Evolutionary conservation across 768 basidiomycete genomes (phyloP).

Genomic region (Termitomyces sp.): DNA sequence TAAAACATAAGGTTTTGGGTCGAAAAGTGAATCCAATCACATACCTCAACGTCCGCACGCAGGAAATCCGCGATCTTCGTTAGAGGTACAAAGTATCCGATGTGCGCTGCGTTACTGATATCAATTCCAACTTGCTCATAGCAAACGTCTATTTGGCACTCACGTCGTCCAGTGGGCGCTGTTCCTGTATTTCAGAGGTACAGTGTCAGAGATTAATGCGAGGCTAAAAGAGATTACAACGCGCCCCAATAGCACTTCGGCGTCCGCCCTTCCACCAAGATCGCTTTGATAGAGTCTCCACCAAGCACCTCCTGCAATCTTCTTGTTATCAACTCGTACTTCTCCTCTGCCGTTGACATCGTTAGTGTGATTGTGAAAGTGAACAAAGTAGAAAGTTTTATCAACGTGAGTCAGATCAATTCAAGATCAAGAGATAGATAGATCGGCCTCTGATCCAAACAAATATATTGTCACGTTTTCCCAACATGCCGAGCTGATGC

Average conservation of each 20-base stretch:
- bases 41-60: conserved; percentile 83
- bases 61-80: conserved; percentile 97
- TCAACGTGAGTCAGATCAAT: conserved; percentile 7
- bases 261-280: conserved; percentile 72
- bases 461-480: not conserved
- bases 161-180: conserved; percentile 92
- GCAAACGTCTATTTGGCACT: conserved; percentile 27
- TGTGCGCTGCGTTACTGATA: conserved; percentile 64
- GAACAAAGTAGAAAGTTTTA: conserved; percentile 2
- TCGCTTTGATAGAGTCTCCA: conserved; percentile 76
- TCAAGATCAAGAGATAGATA: conserved; percentile 1
- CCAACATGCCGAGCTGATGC: too few relatives aligned
- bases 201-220: conserved; percentile 7
- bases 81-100: conserved; percentile 95
- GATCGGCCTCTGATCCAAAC: conserved; percentile 3
- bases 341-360: conserved; percentile 40
- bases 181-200: conserved; percentile 54
- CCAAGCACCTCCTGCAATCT: conserved; percentile 87
- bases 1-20: not conserved
- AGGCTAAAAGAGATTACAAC: conserved; percentile 26
- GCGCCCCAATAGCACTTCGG: conserved; percentile 92
- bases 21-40: not conserved
- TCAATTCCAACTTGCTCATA: conserved; percentile 1
- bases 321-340: conserved; percentile 82
- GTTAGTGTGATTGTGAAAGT: not conserved